These are phyloP conservation scores for Glutinoglossum americanum DNA, from an alignment of 495 filamentous ascomycete genomes.

Conservation along the genomic window DNA sequence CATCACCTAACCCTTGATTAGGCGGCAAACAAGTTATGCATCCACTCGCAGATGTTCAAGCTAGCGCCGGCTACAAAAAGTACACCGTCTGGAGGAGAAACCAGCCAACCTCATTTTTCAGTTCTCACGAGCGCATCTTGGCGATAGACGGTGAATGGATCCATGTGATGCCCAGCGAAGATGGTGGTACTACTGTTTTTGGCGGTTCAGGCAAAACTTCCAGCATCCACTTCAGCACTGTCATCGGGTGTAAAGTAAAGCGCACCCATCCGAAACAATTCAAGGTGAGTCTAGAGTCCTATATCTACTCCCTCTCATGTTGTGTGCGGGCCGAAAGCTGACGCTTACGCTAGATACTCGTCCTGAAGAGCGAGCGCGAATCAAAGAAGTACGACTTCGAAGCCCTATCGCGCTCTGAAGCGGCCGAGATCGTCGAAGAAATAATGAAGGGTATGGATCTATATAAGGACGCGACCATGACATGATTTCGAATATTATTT, in stretches of 20 bases:
- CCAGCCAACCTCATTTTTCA: slow-evolving; percentile 80
- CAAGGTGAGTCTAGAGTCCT: slow-evolving; percentile 29
- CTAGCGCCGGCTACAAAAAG: slow-evolving; percentile 49
- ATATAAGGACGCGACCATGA: slow-evolving; percentile 14
- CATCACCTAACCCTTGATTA: slow-evolving; percentile 6
- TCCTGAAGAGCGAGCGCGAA: slow-evolving; percentile 64
- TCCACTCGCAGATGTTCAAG: slow-evolving; percentile 54
- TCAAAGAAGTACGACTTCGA: slow-evolving; percentile 96
- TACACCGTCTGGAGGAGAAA: slow-evolving; percentile 74
- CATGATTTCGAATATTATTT: too few relatives aligned
- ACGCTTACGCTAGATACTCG: slow-evolving; percentile 24
- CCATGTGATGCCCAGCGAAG: slow-evolving; percentile 54
- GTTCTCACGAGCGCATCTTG: slow-evolving; percentile 61
- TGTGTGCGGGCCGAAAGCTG: neutral
- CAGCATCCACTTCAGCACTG: slow-evolving; percentile 76
- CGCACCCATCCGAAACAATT: slow-evolving; percentile 81
- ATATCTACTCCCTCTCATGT: neutral
- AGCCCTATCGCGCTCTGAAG: slow-evolving; percentile 53
- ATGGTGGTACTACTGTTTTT: neutral
- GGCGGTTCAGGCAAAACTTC: slow-evolving; percentile 21
- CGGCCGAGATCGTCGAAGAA: slow-evolving; percentile 75
- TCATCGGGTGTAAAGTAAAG: slow-evolving; percentile 84
- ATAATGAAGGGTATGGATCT: slow-evolving; percentile 51
- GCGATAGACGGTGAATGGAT: slow-evolving; percentile 90
- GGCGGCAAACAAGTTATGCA: slow-evolving; percentile 26